These are phyloP conservation scores for Ustilago sp. DNA, from an alignment of 1,284 basidiomycete species.

Conservation along the genomic window DNA sequence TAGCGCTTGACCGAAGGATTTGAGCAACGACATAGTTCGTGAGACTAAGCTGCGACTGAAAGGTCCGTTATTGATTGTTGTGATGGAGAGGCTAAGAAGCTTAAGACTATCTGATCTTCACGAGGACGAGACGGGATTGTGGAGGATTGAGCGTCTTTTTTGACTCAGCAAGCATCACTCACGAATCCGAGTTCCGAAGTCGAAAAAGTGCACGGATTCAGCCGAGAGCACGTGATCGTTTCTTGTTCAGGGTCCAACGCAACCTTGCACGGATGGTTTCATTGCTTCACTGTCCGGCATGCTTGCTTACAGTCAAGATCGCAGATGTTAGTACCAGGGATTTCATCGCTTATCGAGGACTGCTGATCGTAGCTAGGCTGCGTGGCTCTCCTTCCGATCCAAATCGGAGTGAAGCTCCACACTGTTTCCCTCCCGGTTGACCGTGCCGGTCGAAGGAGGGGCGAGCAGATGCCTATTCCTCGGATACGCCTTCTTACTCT, in stretches of 20 bases:
- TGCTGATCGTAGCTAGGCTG: constrained; percentile 6
- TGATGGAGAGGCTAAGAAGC: not conserved
- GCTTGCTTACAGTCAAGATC: not conserved
- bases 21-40: constrained; percentile 52
- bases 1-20: constrained; percentile 56
- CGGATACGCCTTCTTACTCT: constrained; percentile 20
- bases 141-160: constrained; percentile 20
- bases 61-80: not conserved
- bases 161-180: constrained; percentile 20
- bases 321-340: not conserved
- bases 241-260: constrained; percentile 14
- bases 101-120: not conserved
- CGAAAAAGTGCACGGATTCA: constrained; percentile 7
- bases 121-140: constrained; percentile 12
- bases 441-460: constrained; percentile 20
- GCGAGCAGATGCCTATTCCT: constrained; percentile 27
- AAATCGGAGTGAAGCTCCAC: constrained; percentile 34
- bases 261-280: not conserved
- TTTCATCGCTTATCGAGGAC: not conserved
- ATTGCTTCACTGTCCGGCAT: not conserved
- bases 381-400: constrained; percentile 29
- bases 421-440: constrained; percentile 26
- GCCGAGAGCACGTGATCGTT: constrained; percentile 7
- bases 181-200: constrained; percentile 3
- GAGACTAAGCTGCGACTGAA: not conserved